phyloP scores from a whole-genome alignment of 495 filamentous ascomycete genomes.

The Pseudotulostoma volvatum region DNA sequence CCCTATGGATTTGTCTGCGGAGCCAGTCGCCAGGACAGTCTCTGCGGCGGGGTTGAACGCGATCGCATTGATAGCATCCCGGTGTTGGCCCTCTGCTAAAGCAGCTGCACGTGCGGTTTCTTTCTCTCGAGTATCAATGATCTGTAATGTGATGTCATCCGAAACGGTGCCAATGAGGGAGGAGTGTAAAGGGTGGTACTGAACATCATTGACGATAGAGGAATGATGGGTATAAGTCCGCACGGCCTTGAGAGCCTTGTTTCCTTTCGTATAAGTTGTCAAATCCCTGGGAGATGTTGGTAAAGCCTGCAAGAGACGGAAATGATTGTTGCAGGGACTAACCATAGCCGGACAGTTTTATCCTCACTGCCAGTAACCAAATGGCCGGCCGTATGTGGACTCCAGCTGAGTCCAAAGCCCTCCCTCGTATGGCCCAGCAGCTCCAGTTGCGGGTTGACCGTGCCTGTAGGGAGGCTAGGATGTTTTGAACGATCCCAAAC shows the following conservation, averaged over 20 bases:
- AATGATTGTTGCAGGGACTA: constrained; percentile 12
- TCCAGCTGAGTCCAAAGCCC: constrained; percentile 94
- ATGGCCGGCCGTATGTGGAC: constrained; percentile 62
- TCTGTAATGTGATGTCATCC: constrained; percentile 83
- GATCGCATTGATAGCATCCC: constrained; percentile 84
- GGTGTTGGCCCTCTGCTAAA: constrained; percentile 51
- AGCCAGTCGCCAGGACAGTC: constrained; percentile 76
- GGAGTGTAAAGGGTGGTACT: constrained; percentile 72
- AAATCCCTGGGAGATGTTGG: constrained; percentile 46
- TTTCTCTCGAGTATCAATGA: constrained; percentile 62
- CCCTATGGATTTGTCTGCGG: constrained; percentile 84
- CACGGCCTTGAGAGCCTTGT: constrained; percentile 50
- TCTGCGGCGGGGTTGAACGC: constrained; percentile 85
- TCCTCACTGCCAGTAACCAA: constrained; percentile 86
- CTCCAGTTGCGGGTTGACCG: constrained; percentile 65
- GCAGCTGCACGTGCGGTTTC: constrained; percentile 47
- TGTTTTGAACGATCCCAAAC: constrained; percentile 97
- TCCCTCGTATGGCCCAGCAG: constrained; percentile 74
- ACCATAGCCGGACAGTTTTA: constrained; percentile 81
- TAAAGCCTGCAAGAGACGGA: not conserved
- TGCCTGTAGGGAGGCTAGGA: constrained; percentile 49
- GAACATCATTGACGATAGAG: constrained; percentile 90
- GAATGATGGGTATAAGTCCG: constrained; percentile 75
- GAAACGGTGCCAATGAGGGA: constrained; percentile 83
- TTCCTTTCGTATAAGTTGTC: constrained; percentile 48